Evolutionary conservation across 352 stramenopile genomes (phyloP), one percentile per base, ranked within the genome.

Genomic region (Blastocystis sp.): DNA sequence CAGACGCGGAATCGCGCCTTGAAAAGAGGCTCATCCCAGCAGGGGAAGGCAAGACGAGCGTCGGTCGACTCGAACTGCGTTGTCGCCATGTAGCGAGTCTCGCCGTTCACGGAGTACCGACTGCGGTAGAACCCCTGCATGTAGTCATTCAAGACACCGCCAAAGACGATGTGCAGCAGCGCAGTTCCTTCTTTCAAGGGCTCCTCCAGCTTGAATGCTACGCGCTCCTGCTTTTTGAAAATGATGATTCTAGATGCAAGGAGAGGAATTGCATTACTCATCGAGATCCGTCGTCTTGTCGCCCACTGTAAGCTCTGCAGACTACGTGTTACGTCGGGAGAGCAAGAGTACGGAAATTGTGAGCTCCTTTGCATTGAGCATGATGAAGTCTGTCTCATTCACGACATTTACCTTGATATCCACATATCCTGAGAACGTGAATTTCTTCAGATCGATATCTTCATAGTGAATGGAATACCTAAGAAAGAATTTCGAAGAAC

Each of bases 21-120:
- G 47, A 96, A 92, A 18, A 94, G 94, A 1, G 97, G 97, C 91
- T 99, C 97, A 91, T 99, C 97, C 94, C 96, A 98, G 92, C 97
- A 98, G 7, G 96, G 96, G 90, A 98, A 98, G 37, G 95, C 96
- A 26, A 95, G 93, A 66, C 96, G 93, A n/a, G 94, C 94, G 69
- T 97, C 93, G 11, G 94, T 91, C 43, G 93, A 91, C 91, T 97
- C 94, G 89, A 97, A 97, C 90, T 97, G 94, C 41, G 94, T 97
- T 26, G 95, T 95, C 0, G 95, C 96, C 87, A 98, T 96, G 90
- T 97, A 93, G 82, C 96, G 95, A 76, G 93, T 94, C 87, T 97
- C 92, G 11, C 94, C 93, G 26, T 98, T 91, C 62, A 95, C 93
- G 20, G 90, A 93, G 91, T 98, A 98, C 82, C 93, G 93, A 34